A percentile compares a stretch with the other conserved stretches of the same genome.
These are phyloP conservation scores for Pluteus cervinus DNA, from an alignment of 768 basidiomycete genomes.

Conservation along the genomic window DNA sequence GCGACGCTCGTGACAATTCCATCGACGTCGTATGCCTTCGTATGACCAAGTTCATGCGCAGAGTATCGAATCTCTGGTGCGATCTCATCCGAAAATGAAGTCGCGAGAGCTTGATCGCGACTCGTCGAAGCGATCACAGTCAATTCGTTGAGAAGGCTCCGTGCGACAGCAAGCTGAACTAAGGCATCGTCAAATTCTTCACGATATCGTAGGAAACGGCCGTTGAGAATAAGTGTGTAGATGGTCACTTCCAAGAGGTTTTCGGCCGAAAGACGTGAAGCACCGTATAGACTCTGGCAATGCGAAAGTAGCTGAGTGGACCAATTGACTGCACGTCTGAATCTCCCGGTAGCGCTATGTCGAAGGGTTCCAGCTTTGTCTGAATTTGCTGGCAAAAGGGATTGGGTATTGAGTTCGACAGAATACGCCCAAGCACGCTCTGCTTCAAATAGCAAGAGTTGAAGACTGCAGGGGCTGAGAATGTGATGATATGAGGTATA, in stretches of 20 bases:
- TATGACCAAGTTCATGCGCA: conserved; percentile 80
- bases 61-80: conserved; percentile 90
- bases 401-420: conserved; percentile 60
- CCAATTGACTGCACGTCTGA: conserved; percentile 76
- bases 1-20: conserved; percentile 64
- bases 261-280: conserved; percentile 46
- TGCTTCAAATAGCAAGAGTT: conserved; percentile 82
- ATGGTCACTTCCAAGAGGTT: conserved; percentile 64
- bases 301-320: conserved; percentile 71
- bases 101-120: conserved; percentile 82
- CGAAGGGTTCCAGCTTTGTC: conserved; percentile 51
- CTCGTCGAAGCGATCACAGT: conserved; percentile 60
- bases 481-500: conserved; percentile 1
- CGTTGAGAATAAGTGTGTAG: conserved; percentile 77
- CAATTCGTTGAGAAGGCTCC: conserved; percentile 64
- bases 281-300: conserved; percentile 56
- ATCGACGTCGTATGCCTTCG: conserved; percentile 77
- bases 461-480: conserved; percentile 43
- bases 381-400: conserved; percentile 46
- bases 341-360: conserved; percentile 72
- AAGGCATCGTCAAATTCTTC: conserved; percentile 74
- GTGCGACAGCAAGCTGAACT: conserved; percentile 73
- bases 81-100: conserved; percentile 79
- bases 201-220: conserved; percentile 74
- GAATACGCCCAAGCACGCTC: conserved; percentile 92